phyloP scores from a whole-genome alignment of 805 yeast species.

The Ogataea naganishii region DNA sequence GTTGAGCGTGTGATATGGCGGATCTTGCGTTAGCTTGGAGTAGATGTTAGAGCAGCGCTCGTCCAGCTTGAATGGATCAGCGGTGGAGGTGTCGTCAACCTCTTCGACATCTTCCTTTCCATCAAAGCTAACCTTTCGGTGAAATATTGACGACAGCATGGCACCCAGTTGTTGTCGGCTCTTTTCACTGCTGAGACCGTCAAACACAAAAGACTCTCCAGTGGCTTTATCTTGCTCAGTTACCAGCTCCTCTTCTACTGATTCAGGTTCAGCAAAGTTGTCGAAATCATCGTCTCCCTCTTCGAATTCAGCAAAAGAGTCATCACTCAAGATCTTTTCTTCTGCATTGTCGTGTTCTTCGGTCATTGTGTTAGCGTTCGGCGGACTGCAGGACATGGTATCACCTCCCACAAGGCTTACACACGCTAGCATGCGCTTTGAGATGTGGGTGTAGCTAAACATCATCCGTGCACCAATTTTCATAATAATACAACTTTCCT shows the following conservation, averaged over 20 bases:
- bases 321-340: conserved; percentile 9
- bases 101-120: too few species aligned
- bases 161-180: too few species aligned
- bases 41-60: conserved; percentile 17
- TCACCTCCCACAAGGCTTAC: background rate
- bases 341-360: conserved; percentile 11
- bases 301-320: conserved; percentile 14
- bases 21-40: conserved; percentile 17
- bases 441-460: background rate
- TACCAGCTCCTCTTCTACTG: background rate
- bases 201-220: too few species aligned
- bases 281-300: conserved; percentile 11
- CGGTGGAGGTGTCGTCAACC: too few species aligned
- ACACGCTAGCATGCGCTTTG: background rate
- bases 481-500: background rate
- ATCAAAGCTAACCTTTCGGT: too few species aligned
- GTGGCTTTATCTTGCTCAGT: too few species aligned
- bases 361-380: too few species aligned
- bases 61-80: conserved; percentile 11
- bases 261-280: conserved; percentile 4
- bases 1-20: conserved; percentile 43
- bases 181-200: too few species aligned
- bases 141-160: too few species aligned
- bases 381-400: too few species aligned
- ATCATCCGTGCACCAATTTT: background rate